phyloP scores from a whole-genome alignment of 1,139 yeast genomes.

The Saccharomycopsis hybrid region DNA sequence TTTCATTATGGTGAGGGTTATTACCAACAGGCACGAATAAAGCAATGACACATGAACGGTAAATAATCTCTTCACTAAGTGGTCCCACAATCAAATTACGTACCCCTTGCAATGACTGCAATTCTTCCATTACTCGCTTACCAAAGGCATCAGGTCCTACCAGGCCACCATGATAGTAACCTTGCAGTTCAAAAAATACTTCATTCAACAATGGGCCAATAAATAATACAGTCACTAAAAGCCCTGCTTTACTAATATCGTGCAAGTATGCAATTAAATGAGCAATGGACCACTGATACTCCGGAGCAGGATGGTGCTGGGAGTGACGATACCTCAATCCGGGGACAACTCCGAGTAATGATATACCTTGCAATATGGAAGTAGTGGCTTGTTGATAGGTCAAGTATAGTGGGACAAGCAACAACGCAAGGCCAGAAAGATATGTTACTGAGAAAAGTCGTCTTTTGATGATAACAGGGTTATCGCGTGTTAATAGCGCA shows the following conservation, averaged over 20 bases:
- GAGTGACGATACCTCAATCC: constrained; percentile 27
- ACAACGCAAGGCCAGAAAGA: constrained; percentile 6
- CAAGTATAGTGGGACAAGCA: constrained; percentile 2
- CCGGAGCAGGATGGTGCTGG: not conserved
- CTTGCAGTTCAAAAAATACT: constrained; percentile 27
- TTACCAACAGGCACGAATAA: constrained; percentile 31
- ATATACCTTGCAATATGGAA: constrained; percentile 4
- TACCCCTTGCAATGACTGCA: constrained; percentile 42
- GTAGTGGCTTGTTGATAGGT: not conserved
- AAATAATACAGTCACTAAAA: constrained; percentile 41
- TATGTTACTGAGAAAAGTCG: constrained; percentile 1
- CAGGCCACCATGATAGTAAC: too few relatives aligned
- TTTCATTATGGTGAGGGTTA: too few relatives aligned
- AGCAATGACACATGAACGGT: constrained; percentile 55
- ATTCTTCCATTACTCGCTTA: constrained; percentile 24
- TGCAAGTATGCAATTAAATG: constrained; percentile 22
- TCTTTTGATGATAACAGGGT: constrained; percentile 4
- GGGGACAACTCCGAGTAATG: constrained; percentile 19
- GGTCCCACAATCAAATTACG: constrained; percentile 79
- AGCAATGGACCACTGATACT: too few relatives aligned
- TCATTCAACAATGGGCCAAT: constrained; percentile 54
- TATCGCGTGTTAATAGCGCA: not conserved
- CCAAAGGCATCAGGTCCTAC: constrained; percentile 23
- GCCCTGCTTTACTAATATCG: constrained; percentile 28
- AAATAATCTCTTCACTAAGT: constrained; percentile 78